phyloP scores from a whole-genome alignment of 2,329 filamentous ascomycete genomes.

The Beauveria brongniartii region DNA sequence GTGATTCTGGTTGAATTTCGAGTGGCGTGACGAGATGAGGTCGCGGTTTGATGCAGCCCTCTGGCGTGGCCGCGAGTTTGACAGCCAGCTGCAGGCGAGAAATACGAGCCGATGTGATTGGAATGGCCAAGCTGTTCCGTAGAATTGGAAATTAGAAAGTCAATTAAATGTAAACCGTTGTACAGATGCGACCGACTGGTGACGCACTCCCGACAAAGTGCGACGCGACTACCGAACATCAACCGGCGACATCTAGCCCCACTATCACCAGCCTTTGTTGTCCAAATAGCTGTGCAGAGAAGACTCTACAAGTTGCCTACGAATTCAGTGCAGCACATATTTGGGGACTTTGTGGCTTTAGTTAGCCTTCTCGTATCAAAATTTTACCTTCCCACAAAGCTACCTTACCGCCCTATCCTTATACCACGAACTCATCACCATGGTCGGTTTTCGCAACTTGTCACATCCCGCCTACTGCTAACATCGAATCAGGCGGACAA shows the following conservation, averaged over 20 bases:
- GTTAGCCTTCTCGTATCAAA: not conserved
- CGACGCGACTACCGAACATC: constrained; percentile 8
- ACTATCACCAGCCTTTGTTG: constrained; percentile 1
- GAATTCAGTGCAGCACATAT: not conserved
- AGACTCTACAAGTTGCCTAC: not conserved
- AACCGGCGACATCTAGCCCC: not conserved
- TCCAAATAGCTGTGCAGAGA: not conserved
- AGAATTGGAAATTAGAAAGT: not conserved
- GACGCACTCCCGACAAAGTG: not conserved
- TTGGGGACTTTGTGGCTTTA: not conserved
- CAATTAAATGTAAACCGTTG: not conserved
- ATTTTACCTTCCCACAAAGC: too few species aligned
- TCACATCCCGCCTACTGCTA: not conserved
- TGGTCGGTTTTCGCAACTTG: constrained; percentile 16
- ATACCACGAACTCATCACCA: constrained; percentile 11
- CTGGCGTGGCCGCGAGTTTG: not conserved
- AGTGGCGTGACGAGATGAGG: not conserved
- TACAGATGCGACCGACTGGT: not conserved
- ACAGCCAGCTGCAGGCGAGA: not conserved
- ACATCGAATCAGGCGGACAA: constrained; percentile 68
- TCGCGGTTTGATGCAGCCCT: not conserved
- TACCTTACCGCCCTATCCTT: too few species aligned
- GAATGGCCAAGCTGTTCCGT: not conserved
- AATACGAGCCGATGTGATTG: not conserved
- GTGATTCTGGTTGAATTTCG: not conserved